Percentiles rank a stretch among this genome's conserved stretches.
Evolutionary conservation across 257 asterid species (phyloP).

Genomic region (Ilex aquifolium): DNA sequence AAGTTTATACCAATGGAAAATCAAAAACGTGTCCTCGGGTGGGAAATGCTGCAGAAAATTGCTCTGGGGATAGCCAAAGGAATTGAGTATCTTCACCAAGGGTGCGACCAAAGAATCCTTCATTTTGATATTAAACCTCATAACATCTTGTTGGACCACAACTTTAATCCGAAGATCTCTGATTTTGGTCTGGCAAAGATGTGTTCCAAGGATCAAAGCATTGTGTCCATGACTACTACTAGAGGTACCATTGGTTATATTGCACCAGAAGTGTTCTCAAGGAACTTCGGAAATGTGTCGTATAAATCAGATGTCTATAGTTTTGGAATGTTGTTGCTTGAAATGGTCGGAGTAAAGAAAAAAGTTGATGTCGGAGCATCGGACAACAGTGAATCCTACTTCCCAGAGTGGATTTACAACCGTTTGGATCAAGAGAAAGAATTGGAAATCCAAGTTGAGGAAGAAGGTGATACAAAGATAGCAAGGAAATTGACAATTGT

Average conservation of each 20-base stretch:
- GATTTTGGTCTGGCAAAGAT: slow-evolving; percentile 72
- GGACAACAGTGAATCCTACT: slow-evolving; percentile 38
- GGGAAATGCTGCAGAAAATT: slow-evolving; percentile 52
- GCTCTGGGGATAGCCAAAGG: slow-evolving; percentile 62
- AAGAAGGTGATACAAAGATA: slow-evolving; percentile 34
- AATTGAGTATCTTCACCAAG: slow-evolving; percentile 23
- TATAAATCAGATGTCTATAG: slow-evolving; percentile 44
- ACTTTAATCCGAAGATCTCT: slow-evolving; percentile 60
- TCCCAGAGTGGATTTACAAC: slow-evolving; percentile 75
- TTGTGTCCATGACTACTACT: slow-evolving; percentile 64
- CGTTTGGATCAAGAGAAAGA: slow-evolving; percentile 69
- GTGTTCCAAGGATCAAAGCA: slow-evolving; percentile 55
- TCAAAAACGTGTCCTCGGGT: slow-evolving; percentile 21
- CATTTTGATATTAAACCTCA: too few relatives aligned
- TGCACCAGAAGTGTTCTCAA: slow-evolving; percentile 73
- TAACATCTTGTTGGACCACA: slow-evolving; percentile 24
- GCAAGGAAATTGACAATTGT: slow-evolving; percentile 57
- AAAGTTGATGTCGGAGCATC: slow-evolving; percentile 13
- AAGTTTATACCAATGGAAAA: slow-evolving; percentile 37
- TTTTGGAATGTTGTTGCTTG: too few relatives aligned
- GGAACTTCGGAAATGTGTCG: slow-evolving; percentile 69
- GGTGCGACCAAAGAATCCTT: too few relatives aligned
- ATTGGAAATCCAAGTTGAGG: slow-evolving; percentile 40
- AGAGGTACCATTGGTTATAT: slow-evolving; percentile 75
- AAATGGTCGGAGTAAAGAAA: slow-evolving; percentile 49